Evolutionary conservation across 1,284 basidiomycete genomes (phyloP).

Genomic region (Phellopilus nigrolimitatus): DNA sequence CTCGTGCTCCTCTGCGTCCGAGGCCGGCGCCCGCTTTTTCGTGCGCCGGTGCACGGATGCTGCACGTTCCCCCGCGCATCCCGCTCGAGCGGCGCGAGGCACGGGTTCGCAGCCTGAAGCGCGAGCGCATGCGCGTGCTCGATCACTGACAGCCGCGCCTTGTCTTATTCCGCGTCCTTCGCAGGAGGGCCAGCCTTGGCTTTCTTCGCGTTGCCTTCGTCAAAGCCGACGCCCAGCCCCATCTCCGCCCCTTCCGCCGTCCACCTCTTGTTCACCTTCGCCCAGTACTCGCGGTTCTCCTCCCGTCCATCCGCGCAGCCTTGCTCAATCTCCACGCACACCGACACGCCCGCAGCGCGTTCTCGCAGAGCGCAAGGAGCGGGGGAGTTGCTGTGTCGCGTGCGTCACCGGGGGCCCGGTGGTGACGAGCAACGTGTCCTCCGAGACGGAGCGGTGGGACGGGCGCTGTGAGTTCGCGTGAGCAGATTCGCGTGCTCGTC

Average conservation of each 20-base stretch:
- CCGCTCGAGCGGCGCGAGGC: conserved; percentile 33
- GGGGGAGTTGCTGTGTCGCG: conserved; percentile 65
- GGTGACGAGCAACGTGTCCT: too few relatives aligned
- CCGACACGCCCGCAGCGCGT: conserved; percentile 36
- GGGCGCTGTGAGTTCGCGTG: conserved; percentile 32
- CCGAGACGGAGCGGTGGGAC: too few relatives aligned
- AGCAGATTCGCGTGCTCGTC: conserved; percentile 27
- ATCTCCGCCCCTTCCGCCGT: conserved; percentile 35
- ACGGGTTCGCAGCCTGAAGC: conserved; percentile 26
- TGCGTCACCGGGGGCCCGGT: conserved; percentile 35
- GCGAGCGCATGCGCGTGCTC: conserved; percentile 31
- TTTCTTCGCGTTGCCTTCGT: not conserved
- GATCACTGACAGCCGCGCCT: conserved; percentile 26
- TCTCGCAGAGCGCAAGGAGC: conserved; percentile 51
- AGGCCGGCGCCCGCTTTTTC: conserved; percentile 30
- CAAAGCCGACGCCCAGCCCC: too few relatives aligned
- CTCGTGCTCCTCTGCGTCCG: conserved; percentile 42
- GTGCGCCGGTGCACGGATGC: conserved; percentile 26
- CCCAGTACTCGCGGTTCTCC: conserved; percentile 42
- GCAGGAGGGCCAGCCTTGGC: too few relatives aligned
- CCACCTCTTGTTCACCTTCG: conserved; percentile 43
- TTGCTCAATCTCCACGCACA: conserved; percentile 56
- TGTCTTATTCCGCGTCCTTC: conserved; percentile 1
- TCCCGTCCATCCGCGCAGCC: conserved; percentile 52
- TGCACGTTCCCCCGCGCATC: conserved; percentile 34